Conservation (phyloP, 768 basidiomycete genomes). For the Coprinopsis sp. region DNA sequence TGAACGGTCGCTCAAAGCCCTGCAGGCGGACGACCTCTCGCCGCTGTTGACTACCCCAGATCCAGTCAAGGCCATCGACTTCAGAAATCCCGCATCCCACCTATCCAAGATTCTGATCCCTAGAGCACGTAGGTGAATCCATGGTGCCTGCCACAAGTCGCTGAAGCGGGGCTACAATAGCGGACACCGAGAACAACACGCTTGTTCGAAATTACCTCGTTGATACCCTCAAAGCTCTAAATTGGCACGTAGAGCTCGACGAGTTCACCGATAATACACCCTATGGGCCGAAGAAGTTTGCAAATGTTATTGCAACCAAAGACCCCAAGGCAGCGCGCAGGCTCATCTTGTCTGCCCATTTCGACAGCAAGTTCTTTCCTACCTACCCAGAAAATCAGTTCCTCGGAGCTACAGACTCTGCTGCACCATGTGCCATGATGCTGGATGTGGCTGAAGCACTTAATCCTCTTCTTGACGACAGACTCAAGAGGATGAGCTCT, state of each 20-base stretch:
- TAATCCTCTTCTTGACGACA: constrained; percentile 62
- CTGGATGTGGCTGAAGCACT: constrained; percentile 87
- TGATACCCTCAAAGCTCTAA: constrained; percentile 60
- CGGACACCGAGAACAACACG: constrained; percentile 74
- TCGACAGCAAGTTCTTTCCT: constrained; percentile 87
- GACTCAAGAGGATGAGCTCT: constrained; percentile 49
- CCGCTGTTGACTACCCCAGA: constrained; percentile 53
- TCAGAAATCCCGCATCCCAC: constrained; percentile 60
- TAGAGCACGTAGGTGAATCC: constrained; percentile 53
- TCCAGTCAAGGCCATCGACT: constrained; percentile 65
- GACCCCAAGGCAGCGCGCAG: constrained; percentile 79
- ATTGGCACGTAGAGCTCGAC: constrained; percentile 89
- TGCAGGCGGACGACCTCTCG: constrained; percentile 49
- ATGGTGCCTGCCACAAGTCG: constrained; percentile 7
- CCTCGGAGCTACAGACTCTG: constrained; percentile 95
- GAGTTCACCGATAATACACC: constrained; percentile 78
- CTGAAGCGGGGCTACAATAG: constrained; percentile 27
- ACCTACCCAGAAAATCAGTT: constrained; percentile 81
- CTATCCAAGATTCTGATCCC: constrained; percentile 85
- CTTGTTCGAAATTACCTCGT: constrained; percentile 78
- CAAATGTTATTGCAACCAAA: constrained; percentile 93
- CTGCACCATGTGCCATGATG: constrained; percentile 91
- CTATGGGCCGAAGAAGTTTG: constrained; percentile 72
- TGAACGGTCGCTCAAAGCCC: constrained; percentile 34
- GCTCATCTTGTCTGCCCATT: constrained; percentile 88